Evolutionary conservation across 768 basidiomycete genomes (phyloP), one percentile per base, ranked within the genome.

Genomic region (Lanmaoa rubissima): DNA sequence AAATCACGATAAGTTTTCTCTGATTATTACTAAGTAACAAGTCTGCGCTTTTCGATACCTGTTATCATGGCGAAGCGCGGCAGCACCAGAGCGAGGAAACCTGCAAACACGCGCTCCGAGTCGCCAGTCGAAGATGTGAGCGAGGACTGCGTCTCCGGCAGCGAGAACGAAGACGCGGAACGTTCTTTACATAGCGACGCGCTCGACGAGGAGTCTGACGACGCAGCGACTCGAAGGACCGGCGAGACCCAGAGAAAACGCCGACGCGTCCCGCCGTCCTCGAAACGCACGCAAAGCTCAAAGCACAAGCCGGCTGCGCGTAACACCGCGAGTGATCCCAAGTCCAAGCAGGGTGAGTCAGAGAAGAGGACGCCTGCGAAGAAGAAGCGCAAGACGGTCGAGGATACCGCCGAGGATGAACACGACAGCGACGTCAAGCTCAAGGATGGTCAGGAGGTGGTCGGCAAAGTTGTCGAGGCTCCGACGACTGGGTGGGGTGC

Each of bases 401-500:
- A 58, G 43, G 62, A 65, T 4, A 35, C 45, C 8, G 39, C 26
- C 12, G 51, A 60, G 8, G 68, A 64, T 4, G 71, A 70, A 16
- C 58, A 76, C 16, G 76, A 75, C 2, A 75, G 67, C 24, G 79
- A 78, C 3, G 57, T 74, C 21, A 79, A 81, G 3, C 68, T 87
- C 54, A 76, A 78, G 50, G 85, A 88, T 6, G 87, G 87, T 0
- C 83, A 87, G 63, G 80, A 86, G 67, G 68, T 92, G 10, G 86
- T 90, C 1, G 93, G 93, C 0, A 76, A 73, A 12, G 86, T 95
- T 12, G 83, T 94, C 13, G 77, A 90, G 57, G 93, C 92, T 13
- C 92, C 92, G 0, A 92, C 79, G 62, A 85, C 84, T 0, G 94
- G 94, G n/a, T 80, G 80, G 74, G 90, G 91, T 88, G 53, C 45